Conservation (phyloP, 73 alveolate species). For the Stentor coeruleus region DNA sequence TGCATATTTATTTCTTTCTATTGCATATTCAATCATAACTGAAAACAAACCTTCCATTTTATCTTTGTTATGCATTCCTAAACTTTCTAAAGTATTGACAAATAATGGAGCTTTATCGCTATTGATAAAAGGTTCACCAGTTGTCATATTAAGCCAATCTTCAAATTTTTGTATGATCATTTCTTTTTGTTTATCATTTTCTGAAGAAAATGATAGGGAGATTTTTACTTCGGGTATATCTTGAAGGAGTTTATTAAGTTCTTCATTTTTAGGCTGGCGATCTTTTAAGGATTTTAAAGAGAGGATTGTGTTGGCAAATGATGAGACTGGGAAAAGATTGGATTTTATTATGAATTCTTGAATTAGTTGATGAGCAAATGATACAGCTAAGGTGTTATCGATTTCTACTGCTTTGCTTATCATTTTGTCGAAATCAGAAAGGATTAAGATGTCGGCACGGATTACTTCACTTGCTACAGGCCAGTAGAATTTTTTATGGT, state of each 20-base stretch:
- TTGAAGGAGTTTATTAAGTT: background rate
- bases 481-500: conserved; percentile 10
- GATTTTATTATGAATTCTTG: background rate
- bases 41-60: conserved; percentile 33
- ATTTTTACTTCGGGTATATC: background rate
- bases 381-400: conserved; percentile 18
- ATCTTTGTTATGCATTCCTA: conserved; percentile 30
- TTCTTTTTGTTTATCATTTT: background rate
- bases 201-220: background rate
- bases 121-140: background rate
- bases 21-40: conserved; percentile 33
- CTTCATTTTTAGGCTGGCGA: background rate
- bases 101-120: conserved; percentile 18
- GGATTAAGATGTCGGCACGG: background rate
- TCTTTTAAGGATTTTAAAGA: background rate
- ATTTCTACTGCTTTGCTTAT: conserved; percentile 55
- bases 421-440: conserved; percentile 29
- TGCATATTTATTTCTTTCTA: conserved; percentile 29
- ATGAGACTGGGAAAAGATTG: background rate
- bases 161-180: background rate
- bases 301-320: background rate
- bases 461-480: conserved; percentile 19
- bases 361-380: background rate
- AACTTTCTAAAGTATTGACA: conserved; percentile 28
- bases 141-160: background rate